Conservation (phyloP, 1,284 basidiomycete species). For the Moesziomyces antarcticus region DNA sequence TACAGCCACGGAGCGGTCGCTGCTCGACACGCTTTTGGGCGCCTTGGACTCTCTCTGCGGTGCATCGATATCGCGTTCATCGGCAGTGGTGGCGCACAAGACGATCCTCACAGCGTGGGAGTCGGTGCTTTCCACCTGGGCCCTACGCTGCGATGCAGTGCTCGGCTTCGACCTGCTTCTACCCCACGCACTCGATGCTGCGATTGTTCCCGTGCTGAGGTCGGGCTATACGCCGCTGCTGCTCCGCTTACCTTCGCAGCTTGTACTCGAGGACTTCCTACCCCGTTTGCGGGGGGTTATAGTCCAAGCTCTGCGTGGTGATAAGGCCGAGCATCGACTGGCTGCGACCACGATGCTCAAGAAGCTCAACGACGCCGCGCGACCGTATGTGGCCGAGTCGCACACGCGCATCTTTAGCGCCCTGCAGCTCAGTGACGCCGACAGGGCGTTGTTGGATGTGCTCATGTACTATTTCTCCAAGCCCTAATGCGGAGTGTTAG, state of each 20-base stretch:
- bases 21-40: conserved; percentile 17
- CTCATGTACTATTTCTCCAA: conserved; percentile 49
- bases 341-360: conserved; percentile 21
- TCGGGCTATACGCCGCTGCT: conserved; percentile 29
- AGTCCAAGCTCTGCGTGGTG: background rate
- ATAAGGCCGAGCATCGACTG: conserved; percentile 8
- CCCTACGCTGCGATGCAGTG: conserved; percentile 33
- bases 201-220: conserved; percentile 2
- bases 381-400: background rate
- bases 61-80: background rate
- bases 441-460: conserved; percentile 42
- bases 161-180: conserved; percentile 40
- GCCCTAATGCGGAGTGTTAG: conserved; percentile 9
- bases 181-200: background rate
- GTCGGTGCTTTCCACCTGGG: conserved; percentile 23
- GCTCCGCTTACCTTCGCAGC: conserved; percentile 37
- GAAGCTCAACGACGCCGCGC: conserved; percentile 19
- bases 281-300: conserved; percentile 7
- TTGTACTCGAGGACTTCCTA: conserved; percentile 55
- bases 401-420: conserved; percentile 30
- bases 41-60: conserved; percentile 4
- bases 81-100: conserved; percentile 26
- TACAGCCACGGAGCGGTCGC: conserved; percentile 20
- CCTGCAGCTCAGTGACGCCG: conserved; percentile 13
- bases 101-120: conserved; percentile 30